Base-by-base conservation (phyloP, 805 yeast species). In the Diddensiella caesifluorescens region DNA sequence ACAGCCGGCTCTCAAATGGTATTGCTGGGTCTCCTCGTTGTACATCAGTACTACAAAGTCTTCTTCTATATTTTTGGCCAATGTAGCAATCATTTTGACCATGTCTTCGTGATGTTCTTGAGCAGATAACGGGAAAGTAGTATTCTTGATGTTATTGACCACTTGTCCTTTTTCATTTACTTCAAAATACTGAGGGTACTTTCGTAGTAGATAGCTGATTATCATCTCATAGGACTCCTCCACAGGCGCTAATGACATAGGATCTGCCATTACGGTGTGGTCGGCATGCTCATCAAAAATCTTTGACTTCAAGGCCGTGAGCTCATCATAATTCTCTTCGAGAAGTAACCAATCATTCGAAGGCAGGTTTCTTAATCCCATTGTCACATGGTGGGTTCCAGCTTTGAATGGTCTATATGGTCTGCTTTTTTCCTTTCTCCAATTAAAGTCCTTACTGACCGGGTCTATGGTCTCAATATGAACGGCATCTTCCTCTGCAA, bases 371-470 rank as follows among this genome's bases (percentile, higher is more conserved):
- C 69, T 64, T 38, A 80, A 68, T 1, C 80, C 83, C 81, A 83
- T 74, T 2, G 81, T 80, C 60, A 82, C 61, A 47, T 70, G 72
- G 51, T 80, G 78, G 35, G 65, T 73, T 12, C 76, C 80, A 35
- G 74, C 68, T 54, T 75, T 78, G 64, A 79, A 81, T 1, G 86
- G 87, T 36, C 77, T 62, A 49, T 69, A 75, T 3, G 64, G 64
- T 34, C 59, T 54, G 0, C 81, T 81, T 34, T 64, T 58, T 4
- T 60, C 57, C 3, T 50, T 47, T 10, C 59, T 43, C 77, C 80
- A 79, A 15, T 70, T 54, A 45, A 73, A 71, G 41, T 57, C 57
- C 2, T 59, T 45, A 18, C 48, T 51, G 3, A 67, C 67, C 5
- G 55, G 45, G 4, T n/a, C 38, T 2, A 45, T 38, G 20, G 15